A percentile compares a stretch with the other conserved stretches of the same genome.
Evolutionary conservation across 805 yeast species (phyloP).

Genomic region (Citeromyces matritensis): DNA sequence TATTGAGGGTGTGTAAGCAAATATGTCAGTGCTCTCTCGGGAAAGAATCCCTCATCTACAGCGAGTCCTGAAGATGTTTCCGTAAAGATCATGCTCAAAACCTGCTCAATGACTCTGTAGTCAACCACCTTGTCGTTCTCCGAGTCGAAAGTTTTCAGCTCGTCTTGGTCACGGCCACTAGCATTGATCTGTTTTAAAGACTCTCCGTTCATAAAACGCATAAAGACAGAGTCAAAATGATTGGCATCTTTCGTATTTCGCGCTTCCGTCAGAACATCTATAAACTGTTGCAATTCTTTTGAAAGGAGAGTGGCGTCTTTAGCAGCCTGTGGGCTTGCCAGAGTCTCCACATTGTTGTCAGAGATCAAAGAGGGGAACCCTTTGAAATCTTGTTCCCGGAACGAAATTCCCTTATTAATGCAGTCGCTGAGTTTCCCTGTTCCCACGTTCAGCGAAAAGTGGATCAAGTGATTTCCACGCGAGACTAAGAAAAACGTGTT

Average conservation of each 20-base stretch:
- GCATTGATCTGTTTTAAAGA: constrained; percentile 7
- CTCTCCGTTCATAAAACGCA: no score
- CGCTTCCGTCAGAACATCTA: no score
- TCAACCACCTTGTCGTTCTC: constrained; percentile 58
- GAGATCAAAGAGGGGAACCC: constrained; percentile 4
- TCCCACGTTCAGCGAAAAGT: constrained; percentile 44
- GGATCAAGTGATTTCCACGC: constrained; percentile 23
- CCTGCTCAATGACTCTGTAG: constrained; percentile 30
- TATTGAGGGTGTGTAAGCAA: constrained; percentile 79
- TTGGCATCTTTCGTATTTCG: no score
- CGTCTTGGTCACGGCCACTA: constrained; percentile 4
- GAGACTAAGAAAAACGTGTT: constrained; percentile 25
- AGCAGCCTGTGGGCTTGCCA: no score
- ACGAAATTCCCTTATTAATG: constrained; percentile 8
- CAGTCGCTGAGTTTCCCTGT: constrained; percentile 46
- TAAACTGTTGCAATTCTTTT: no score
- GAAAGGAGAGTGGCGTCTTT: no score
- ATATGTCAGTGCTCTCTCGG: constrained; percentile 52
- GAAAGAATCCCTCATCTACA: constrained; percentile 17
- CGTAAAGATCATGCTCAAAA: constrained; percentile 23
- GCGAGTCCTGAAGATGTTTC: constrained; percentile 12
- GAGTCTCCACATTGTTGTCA: no score
- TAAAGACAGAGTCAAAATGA: no score
- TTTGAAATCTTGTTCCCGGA: constrained; percentile 17
- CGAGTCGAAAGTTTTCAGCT: constrained; percentile 35